Conservation (phyloP, 2,329 filamentous ascomycete genomes). For the Juglanconis oblonga region DNA sequence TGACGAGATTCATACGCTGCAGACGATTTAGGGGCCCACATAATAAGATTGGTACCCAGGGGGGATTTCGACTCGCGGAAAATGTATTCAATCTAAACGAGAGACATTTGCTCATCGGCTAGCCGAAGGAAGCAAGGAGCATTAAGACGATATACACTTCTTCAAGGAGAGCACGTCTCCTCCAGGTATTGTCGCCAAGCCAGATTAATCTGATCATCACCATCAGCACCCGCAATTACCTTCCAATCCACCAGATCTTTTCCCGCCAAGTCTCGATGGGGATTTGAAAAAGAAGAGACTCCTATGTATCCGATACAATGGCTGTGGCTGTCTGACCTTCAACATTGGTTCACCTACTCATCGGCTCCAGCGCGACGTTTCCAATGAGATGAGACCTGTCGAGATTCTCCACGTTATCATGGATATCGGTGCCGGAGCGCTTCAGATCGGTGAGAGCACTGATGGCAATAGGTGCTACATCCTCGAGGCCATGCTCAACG, state of each 20-base stretch:
- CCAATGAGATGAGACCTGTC: too few relatives aligned
- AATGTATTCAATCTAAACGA: slow-evolving; percentile 8
- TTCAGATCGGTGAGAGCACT: neutral
- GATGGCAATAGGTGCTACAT: neutral
- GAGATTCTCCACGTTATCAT: too few relatives aligned
- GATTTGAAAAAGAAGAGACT: too few relatives aligned
- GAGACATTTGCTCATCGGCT: neutral
- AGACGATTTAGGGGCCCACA: too few relatives aligned
- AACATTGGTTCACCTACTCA: too few relatives aligned
- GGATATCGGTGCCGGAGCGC: neutral
- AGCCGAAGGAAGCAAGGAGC: neutral
- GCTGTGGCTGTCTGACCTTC: too few relatives aligned
- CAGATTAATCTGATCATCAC: slow-evolving; percentile 1
- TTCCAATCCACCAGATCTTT: neutral
- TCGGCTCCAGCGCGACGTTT: too few relatives aligned
- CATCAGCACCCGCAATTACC: neutral
- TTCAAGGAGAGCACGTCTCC: neutral
- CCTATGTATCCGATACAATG: too few relatives aligned
- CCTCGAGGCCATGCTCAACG: neutral
- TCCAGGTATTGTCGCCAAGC: neutral
- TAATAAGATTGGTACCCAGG: neutral
- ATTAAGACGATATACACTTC: neutral
- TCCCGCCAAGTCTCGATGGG: neutral
- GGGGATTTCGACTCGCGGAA: slow-evolving; percentile 1
- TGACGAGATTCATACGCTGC: too few relatives aligned